Conservation (phyloP, 2,329 filamentous ascomycete species). For the Rosellinia necatrix region DNA sequence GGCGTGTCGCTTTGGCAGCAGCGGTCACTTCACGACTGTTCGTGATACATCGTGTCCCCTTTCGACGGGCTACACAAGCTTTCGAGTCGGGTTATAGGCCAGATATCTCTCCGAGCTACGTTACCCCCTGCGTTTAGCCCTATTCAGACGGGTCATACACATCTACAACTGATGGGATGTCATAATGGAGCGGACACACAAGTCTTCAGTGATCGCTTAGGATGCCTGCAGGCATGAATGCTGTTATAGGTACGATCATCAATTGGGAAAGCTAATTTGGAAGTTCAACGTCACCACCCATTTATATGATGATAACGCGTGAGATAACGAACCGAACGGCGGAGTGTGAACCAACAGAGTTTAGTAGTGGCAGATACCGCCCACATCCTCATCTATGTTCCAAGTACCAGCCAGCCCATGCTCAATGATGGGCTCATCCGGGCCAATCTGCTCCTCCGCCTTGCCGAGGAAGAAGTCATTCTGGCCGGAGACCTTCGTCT, state of each 20-base stretch:
- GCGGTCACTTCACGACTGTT: neutral
- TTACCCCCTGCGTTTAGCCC: neutral
- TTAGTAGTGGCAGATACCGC: constrained; percentile 62
- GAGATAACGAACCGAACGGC: neutral
- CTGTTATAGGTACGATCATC: too few relatives aligned
- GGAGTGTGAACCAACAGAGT: neutral
- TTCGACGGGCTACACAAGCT: neutral
- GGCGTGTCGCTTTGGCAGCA: neutral
- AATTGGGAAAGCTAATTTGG: too few relatives aligned
- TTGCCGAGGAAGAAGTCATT: constrained; percentile 64
- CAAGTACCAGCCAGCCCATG: constrained; percentile 79
- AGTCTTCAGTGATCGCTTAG: too few relatives aligned
- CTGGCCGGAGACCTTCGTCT: constrained; percentile 53
- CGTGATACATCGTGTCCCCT: neutral
- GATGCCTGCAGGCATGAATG: too few relatives aligned
- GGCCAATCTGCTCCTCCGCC: constrained; percentile 45
- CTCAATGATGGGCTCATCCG: constrained; percentile 39
- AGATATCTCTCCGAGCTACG: neutral
- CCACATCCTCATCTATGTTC: constrained; percentile 83
- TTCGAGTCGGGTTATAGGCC: neutral
- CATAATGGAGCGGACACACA: too few relatives aligned
- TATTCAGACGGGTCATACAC: too few relatives aligned
- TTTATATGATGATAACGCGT: neutral
- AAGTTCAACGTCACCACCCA: neutral
- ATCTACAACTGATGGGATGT: too few relatives aligned